Evolutionary conservation across 176 grass and related monocot genomes (phyloP).

Genomic region (Raddia distichophylla): DNA sequence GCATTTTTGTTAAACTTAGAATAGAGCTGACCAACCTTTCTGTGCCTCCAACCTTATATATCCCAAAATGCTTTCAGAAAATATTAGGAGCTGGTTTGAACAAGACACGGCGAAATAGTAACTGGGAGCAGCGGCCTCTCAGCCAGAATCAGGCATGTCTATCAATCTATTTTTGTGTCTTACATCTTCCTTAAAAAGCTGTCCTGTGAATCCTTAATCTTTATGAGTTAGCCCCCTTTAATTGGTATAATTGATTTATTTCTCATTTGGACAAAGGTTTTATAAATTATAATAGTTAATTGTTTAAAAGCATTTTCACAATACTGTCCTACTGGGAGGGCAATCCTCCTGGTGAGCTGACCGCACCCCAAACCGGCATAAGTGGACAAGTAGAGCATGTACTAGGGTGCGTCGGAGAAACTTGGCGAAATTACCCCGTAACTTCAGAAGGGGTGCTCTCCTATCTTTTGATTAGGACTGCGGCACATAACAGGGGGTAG

Average conservation of each 20-base stretch:
- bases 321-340: not conserved
- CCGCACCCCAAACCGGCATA: too few relatives aligned
- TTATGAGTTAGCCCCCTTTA: not conserved
- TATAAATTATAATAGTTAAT: not conserved
- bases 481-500: too few relatives aligned
- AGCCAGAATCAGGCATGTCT: constrained; percentile 92
- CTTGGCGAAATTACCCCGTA: too few relatives aligned
- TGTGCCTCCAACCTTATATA: constrained; percentile 1
- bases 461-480: too few relatives aligned
- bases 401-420: too few relatives aligned
- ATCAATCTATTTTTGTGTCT: not conserved
- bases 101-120: constrained; percentile 81
- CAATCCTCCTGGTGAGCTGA: too few relatives aligned
- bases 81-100: constrained; percentile 91
- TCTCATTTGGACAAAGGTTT: constrained; percentile 18
- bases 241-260: constrained; percentile 7
- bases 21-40: constrained; percentile 23
- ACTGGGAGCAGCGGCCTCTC: constrained; percentile 91
- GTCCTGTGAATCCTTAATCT: constrained; percentile 16
- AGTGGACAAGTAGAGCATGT: too few relatives aligned
- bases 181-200: constrained; percentile 9
- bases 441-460: too few relatives aligned
- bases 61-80: constrained; percentile 53
- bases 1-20: not conserved
- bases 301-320: not conserved